Percentiles rank a stretch among this genome's conserved stretches.
phyloP scores from a whole-genome alignment of 371 early-diverging fungal species.

The Basidiobolus heterosporus region DNA sequence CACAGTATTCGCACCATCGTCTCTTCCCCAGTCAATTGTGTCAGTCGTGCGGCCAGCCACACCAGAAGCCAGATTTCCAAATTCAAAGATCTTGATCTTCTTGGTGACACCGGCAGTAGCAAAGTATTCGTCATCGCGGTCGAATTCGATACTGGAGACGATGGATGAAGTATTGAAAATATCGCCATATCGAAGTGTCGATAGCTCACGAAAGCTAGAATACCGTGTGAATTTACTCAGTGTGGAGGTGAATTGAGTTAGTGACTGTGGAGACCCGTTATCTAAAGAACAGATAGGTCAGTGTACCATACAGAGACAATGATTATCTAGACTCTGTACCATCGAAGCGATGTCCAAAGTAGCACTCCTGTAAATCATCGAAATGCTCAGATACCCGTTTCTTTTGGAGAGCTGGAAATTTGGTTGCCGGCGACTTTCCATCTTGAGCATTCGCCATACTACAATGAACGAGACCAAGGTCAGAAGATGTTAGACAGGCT shows the following conservation, averaged over 20 bases:
- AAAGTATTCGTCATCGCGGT: constrained; percentile 77
- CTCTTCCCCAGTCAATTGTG: constrained; percentile 6
- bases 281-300: not conserved
- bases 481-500: not conserved
- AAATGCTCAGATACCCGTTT: constrained; percentile 41
- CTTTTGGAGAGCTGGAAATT: constrained; percentile 10
- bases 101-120: constrained; percentile 84
- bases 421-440: constrained; percentile 1
- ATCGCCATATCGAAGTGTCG: constrained; percentile 63
- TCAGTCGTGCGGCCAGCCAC: too few species aligned
- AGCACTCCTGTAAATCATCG: constrained; percentile 46
- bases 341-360: constrained; percentile 25
- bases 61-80: constrained; percentile 7
- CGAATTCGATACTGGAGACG: constrained; percentile 83
- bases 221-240: constrained; percentile 49
- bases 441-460: constrained; percentile 9
- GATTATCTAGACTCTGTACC: constrained; percentile 9
- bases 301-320: not conserved
- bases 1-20: constrained; percentile 11
- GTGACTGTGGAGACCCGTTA: not conserved
- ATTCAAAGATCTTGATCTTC: constrained; percentile 81
- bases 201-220: constrained; percentile 42
- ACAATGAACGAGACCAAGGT: not conserved
- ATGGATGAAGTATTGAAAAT: constrained; percentile 46
- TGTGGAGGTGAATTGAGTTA: constrained; percentile 35